Conservation (phyloP, 1,139 yeast species). For the Blastobotrys proliferans region DNA sequence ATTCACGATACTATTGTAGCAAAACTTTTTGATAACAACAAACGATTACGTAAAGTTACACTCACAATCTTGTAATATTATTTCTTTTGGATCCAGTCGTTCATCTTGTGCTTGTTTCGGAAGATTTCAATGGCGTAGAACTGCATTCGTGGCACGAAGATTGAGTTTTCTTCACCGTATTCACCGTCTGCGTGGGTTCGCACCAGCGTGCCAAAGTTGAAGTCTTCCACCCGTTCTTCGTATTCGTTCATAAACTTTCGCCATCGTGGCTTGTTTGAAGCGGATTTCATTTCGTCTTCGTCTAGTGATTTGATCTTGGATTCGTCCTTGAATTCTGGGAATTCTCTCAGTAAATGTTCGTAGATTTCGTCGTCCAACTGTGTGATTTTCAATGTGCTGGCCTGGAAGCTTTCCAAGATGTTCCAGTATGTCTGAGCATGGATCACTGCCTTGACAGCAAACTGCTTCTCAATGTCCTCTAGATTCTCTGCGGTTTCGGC, state of each 20-base stretch:
- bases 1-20: slow-evolving; percentile 36
- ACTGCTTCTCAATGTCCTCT: slow-evolving; percentile 85
- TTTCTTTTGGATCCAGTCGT: slow-evolving; percentile 70
- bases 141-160: slow-evolving; percentile 88
- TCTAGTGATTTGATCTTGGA: slow-evolving; percentile 50
- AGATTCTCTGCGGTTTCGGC: slow-evolving; percentile 59
- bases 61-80: slow-evolving; percentile 12
- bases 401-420: slow-evolving; percentile 67
- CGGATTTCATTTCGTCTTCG: slow-evolving; percentile 81
- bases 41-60: slow-evolving; percentile 35
- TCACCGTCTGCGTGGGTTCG: slow-evolving; percentile 68
- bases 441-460: slow-evolving; percentile 95
- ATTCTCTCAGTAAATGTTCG: slow-evolving; percentile 59
- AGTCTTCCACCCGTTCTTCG: slow-evolving; percentile 72
- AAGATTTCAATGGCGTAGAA: slow-evolving; percentile 93
- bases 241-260: slow-evolving; percentile 80
- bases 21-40: slow-evolving; percentile 34
- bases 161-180: slow-evolving; percentile 79
- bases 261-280: slow-evolving; percentile 84
- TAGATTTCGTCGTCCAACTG: slow-evolving; percentile 77
- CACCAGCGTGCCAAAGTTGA: slow-evolving; percentile 90
- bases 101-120: slow-evolving; percentile 84
- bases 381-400: slow-evolving; percentile 73
- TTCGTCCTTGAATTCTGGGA: slow-evolving; percentile 72
- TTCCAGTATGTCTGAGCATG: slow-evolving; percentile 93